Percentiles rank a stretch among this genome's conserved stretches.
Conservation (phyloP, 1,139 yeast genomes). For the Candida tunisiensis region DNA sequence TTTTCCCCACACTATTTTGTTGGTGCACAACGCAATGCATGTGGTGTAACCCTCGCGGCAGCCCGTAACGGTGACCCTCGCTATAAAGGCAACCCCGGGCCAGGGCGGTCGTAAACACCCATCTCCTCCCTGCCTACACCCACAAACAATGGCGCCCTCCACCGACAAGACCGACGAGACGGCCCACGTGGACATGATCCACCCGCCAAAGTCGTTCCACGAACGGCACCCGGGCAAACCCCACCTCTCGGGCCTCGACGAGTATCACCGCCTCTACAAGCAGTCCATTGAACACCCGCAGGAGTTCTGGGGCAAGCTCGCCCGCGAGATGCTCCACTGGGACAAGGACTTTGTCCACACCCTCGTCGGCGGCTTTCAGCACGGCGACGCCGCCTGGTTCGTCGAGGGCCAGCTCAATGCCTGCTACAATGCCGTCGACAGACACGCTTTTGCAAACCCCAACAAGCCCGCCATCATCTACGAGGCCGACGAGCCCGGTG, state of each 20-base stretch:
- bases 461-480: constrained; percentile 60
- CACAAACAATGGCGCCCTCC: too few relatives aligned
- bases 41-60: too few relatives aligned
- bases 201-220: constrained; percentile 1
- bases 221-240: constrained; percentile 27
- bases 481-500: constrained; percentile 63
- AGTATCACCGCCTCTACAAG: constrained; percentile 42
- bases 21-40: too few relatives aligned
- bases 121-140: too few relatives aligned
- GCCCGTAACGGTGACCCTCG: too few relatives aligned
- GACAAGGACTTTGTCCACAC: constrained; percentile 40
- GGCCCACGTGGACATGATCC: constrained; percentile 1
- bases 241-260: constrained; percentile 32
- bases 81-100: neutral
- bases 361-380: constrained; percentile 36
- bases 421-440: constrained; percentile 60
- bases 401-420: constrained; percentile 65
- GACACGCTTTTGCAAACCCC: constrained; percentile 61
- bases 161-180: too few relatives aligned
- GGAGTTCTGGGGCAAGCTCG: constrained; percentile 47
- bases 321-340: constrained; percentile 45
- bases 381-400: constrained; percentile 67
- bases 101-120: too few relatives aligned
- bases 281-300: constrained; percentile 55
- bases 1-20: too few relatives aligned